Evolutionary conservation across 768 basidiomycete species (phyloP).

Genomic region (Rubroboletus satanas): DNA sequence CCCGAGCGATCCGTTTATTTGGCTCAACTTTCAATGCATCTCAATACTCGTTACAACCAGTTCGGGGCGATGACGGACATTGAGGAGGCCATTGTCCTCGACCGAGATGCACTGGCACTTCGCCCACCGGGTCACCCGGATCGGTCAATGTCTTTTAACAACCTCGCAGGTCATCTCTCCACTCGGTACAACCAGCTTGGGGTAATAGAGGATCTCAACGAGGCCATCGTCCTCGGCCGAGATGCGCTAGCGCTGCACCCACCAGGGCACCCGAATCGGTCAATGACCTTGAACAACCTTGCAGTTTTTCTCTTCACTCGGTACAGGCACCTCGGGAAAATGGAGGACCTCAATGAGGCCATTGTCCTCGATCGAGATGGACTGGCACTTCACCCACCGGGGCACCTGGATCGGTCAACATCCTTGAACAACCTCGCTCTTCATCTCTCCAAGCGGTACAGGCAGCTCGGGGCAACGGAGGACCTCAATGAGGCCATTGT

Average conservation of each 20-base stretch:
- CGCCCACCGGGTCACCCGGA: background rate
- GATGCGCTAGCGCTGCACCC: no score
- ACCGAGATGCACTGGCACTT: background rate
- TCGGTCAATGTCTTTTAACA: background rate
- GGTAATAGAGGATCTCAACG: no score
- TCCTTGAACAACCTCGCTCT: background rate
- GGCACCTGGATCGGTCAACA: background rate
- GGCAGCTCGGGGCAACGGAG: background rate
- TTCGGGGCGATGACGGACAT: background rate
- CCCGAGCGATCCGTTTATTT: background rate
- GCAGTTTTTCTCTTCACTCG: background rate
- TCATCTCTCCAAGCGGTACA: background rate
- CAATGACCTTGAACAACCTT: background rate
- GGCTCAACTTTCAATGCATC: background rate
- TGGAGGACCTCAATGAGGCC: background rate
- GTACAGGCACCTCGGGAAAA: background rate
- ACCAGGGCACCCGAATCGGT: no score
- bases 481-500: no score
- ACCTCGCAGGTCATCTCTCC: no score
- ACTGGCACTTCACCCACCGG: background rate
- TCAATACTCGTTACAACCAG: background rate
- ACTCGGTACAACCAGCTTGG: no score
- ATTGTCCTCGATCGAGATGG: background rate
- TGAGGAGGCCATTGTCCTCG: background rate
- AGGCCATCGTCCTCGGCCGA: no score